These are phyloP conservation scores for Podospora didyma DNA, from an alignment of 495 filamentous ascomycete species.

Conservation along the genomic window DNA sequence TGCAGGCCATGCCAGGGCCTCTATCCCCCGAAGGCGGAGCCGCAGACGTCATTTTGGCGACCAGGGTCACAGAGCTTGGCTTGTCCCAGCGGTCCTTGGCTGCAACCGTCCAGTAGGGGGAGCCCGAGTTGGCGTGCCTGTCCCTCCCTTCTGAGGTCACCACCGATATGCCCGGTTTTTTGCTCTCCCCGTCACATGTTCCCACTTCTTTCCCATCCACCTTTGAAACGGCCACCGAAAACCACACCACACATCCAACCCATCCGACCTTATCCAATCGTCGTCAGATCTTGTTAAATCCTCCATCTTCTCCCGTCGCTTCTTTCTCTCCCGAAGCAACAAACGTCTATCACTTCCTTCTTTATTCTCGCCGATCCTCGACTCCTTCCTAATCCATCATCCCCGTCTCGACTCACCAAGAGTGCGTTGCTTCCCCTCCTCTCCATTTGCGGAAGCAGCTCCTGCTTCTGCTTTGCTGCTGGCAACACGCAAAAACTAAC, in stretches of 20 bases:
- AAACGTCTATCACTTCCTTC: too few species aligned
- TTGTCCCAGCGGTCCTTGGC: conserved; percentile 1
- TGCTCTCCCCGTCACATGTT: conserved; percentile 16
- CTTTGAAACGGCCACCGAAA: too few species aligned
- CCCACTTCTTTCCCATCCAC: background rate
- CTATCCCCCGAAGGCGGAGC: conserved; percentile 11
- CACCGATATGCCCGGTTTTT: conserved; percentile 4
- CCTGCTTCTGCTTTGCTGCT: too few species aligned
- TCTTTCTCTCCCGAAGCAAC: background rate
- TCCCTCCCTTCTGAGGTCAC: conserved; percentile 5
- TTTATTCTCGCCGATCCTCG: too few species aligned
- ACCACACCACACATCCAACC: too few species aligned
- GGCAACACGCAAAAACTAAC: background rate
- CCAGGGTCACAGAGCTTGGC: conserved; percentile 8
- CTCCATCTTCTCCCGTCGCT: background rate
- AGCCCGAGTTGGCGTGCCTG: too few species aligned
- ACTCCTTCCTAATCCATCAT: background rate
- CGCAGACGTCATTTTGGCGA: conserved; percentile 29
- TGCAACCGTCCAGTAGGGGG: conserved; percentile 7
- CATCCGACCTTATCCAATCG: conserved; percentile 4
- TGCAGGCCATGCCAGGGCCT: background rate
- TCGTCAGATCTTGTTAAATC: background rate
- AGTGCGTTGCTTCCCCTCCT: background rate
- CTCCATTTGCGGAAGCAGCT: too few species aligned
- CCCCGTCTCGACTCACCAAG: background rate